Evolutionary conservation across 306 rosid species (phyloP).

Genomic region (Fragaria vesca): DNA sequence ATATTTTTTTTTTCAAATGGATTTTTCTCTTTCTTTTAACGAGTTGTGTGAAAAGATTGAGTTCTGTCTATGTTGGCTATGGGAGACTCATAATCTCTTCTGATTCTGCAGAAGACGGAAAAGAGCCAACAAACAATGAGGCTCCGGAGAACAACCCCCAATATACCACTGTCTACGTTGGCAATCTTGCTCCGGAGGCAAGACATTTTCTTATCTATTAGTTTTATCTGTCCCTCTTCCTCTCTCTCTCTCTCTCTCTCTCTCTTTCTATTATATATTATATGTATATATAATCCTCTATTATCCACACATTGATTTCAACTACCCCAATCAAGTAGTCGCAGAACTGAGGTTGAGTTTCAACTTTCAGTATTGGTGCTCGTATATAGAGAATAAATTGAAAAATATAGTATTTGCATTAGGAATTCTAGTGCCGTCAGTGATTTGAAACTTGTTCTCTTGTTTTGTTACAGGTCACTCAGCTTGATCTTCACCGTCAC

Average conservation of each 20-base stretch:
- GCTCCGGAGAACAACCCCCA: conserved; percentile 96
- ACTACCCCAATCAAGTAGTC: not conserved
- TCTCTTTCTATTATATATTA: no score
- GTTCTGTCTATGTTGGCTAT: not conserved
- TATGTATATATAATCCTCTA: not conserved
- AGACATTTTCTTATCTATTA: conserved; percentile 17
- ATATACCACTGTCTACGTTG: conserved; percentile 94
- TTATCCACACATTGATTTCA: not conserved
- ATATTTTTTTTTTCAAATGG: not conserved
- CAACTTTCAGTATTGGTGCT: not conserved
- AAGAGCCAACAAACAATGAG: conserved; percentile 65
- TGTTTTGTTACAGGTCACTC: conserved; percentile 55
- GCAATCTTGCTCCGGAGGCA: conserved; percentile 94
- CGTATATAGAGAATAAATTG: not conserved
- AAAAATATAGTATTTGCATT: not conserved
- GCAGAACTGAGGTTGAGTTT: conserved; percentile 7
- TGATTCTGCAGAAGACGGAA: conserved; percentile 81
- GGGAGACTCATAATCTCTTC: not conserved
- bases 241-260: not conserved
- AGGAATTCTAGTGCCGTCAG: not conserved
- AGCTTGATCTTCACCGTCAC: conserved; percentile 90
- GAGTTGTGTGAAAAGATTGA: not conserved
- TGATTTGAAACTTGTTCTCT: not conserved
- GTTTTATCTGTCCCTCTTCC: not conserved
- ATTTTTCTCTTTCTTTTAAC: not conserved